phyloP scores from a whole-genome alignment of 768 basidiomycete genomes.

The Kwoniella europaea region DNA sequence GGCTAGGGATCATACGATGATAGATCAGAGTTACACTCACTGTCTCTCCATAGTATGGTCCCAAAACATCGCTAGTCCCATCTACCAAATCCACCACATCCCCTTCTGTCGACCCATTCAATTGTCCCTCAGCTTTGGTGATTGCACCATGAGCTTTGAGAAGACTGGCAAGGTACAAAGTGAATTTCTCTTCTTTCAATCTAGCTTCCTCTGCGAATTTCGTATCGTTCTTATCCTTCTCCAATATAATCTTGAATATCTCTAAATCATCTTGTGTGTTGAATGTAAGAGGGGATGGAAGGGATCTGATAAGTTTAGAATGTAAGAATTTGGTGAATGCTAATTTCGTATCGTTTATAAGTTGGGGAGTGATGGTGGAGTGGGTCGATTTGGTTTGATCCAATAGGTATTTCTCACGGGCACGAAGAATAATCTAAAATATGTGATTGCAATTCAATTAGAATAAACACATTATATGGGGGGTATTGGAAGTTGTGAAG shows the following conservation, averaged over 20 bases:
- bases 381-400: constrained; percentile 51
- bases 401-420: constrained; percentile 66
- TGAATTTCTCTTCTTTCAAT: constrained; percentile 86
- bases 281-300: constrained; percentile 68
- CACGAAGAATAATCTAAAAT: constrained; percentile 84
- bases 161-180: constrained; percentile 80
- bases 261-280: constrained; percentile 61
- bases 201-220: constrained; percentile 74
- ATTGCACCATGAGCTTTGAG: constrained; percentile 67
- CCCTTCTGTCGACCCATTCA: constrained; percentile 60
- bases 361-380: constrained; percentile 63
- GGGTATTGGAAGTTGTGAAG: no score
- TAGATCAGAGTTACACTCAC: constrained; percentile 21
- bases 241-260: constrained; percentile 67
- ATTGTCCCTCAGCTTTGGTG: constrained; percentile 61
- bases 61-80: constrained; percentile 76
- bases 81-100: constrained; percentile 64
- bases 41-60: constrained; percentile 56
- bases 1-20: no score
- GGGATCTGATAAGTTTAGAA: constrained; percentile 69
- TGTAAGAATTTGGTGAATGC: constrained; percentile 70
- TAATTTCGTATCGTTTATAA: constrained; percentile 66
- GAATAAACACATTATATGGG: neutral
- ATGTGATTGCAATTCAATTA: constrained; percentile 2
- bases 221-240: constrained; percentile 62